Conservation (phyloP, 1,139 yeast genomes). For the Sugiyamaella paludigena region DNA sequence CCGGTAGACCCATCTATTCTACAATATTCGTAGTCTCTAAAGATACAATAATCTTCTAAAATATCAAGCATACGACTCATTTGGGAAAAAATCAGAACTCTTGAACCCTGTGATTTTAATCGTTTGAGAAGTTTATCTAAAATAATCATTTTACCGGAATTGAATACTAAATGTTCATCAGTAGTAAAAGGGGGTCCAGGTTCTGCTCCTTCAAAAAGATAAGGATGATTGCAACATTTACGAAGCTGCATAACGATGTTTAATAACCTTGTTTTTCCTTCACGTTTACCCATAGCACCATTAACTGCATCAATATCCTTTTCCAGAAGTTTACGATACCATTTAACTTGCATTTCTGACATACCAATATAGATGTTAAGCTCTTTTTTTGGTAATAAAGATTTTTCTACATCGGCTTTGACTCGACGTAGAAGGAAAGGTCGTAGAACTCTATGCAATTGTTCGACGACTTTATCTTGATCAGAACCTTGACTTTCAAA, state of each 20-base stretch:
- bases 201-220: slow-evolving; percentile 95
- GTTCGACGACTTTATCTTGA: slow-evolving; percentile 71
- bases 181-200: slow-evolving; percentile 98
- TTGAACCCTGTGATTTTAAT: slow-evolving; percentile 72
- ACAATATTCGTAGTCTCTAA: slow-evolving; percentile 82
- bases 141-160: slow-evolving; percentile 87
- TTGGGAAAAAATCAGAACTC: slow-evolving; percentile 91
- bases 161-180: slow-evolving; percentile 86
- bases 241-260: slow-evolving; percentile 96
- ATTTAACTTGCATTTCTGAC: slow-evolving; percentile 90
- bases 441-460: slow-evolving; percentile 82
- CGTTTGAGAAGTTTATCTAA: slow-evolving; percentile 79
- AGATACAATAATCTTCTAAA: slow-evolving; percentile 85
- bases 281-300: slow-evolving; percentile 87
- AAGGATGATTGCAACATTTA: slow-evolving; percentile 97
- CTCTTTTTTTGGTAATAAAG: slow-evolving; percentile 86
- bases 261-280: slow-evolving; percentile 84
- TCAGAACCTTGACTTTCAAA: slow-evolving; percentile 58
- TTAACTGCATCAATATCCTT: slow-evolving; percentile 96
- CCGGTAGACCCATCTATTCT: slow-evolving; percentile 95
- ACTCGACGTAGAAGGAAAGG: slow-evolving; percentile 90
- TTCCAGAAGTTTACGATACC: slow-evolving; percentile 87
- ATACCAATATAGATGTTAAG: slow-evolving; percentile 87
- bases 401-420: slow-evolving; percentile 89
- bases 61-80: slow-evolving; percentile 93